Conservation (phyloP, 345 rosid genomes). For the Microthlaspi erraticum region DNA sequence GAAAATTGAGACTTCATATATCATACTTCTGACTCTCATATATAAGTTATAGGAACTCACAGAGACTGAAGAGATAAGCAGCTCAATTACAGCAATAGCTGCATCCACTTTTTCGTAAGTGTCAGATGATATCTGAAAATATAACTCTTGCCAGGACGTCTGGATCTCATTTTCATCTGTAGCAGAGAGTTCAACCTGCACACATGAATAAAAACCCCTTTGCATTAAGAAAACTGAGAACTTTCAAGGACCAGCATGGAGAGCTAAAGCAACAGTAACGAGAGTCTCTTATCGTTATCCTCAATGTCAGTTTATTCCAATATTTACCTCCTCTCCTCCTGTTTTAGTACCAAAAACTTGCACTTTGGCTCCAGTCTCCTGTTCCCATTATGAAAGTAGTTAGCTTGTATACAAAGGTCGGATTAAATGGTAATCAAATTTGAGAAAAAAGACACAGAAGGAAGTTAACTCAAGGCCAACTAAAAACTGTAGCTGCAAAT, state of each 20-base stretch:
- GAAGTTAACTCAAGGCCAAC: conserved; percentile 6
- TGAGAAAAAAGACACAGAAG: conserved; percentile 17
- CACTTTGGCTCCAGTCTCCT: conserved; percentile 90
- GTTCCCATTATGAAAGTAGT: conserved; percentile 34
- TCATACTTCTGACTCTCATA: conserved; percentile 20
- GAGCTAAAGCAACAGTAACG: background rate
- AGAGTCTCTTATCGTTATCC: background rate
- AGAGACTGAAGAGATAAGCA: conserved; percentile 74
- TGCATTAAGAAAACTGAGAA: conserved; percentile 26
- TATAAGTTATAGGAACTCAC: conserved; percentile 58
- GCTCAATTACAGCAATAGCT: conserved; percentile 79
- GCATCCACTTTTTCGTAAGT: conserved; percentile 88
- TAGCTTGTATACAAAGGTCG: conserved; percentile 9
- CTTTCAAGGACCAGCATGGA: conserved; percentile 20
- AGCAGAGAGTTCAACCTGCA: conserved; percentile 77
- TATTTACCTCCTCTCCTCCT: conserved; percentile 71
- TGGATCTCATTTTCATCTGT: conserved; percentile 58
- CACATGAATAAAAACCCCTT: conserved; percentile 1
- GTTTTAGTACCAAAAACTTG: conserved; percentile 65
- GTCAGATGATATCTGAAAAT: conserved; percentile 75
- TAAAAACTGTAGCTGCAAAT: conserved; percentile 17
- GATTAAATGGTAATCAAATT: background rate
- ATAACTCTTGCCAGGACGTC: conserved; percentile 63
- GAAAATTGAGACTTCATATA: conserved; percentile 1
- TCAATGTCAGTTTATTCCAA: conserved; percentile 2